phyloP scores from a whole-genome alignment of 176 grass and related monocot species.

The Oryza coarctata region DNA sequence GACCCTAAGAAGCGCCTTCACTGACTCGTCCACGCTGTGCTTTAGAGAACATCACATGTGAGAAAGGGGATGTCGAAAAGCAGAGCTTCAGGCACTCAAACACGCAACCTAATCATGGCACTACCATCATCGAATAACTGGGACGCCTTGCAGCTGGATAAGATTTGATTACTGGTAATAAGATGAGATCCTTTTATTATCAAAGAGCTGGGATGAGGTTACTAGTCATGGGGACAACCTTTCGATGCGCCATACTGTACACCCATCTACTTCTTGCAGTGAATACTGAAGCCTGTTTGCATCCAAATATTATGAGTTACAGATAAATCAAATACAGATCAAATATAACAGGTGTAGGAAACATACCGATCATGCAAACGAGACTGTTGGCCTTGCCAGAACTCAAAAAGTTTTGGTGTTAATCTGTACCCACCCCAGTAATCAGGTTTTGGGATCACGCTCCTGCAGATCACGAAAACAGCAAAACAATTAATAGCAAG shows the following conservation, averaged over 20 bases:
- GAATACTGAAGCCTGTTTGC: slow-evolving; percentile 64
- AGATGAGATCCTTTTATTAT: slow-evolving; percentile 42
- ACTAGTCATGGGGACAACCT: slow-evolving; percentile 69
- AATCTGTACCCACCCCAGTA: slow-evolving; percentile 91
- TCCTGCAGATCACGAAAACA: slow-evolving; percentile 46
- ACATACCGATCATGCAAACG: slow-evolving; percentile 88
- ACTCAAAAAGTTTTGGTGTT: slow-evolving; percentile 75
- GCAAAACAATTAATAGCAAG: background rate
- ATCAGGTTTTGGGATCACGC: slow-evolving; percentile 74
- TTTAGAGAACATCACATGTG: background rate
- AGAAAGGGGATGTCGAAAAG: background rate
- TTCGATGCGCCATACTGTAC: slow-evolving; percentile 60
- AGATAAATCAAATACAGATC: background rate
- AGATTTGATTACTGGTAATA: slow-evolving; percentile 17
- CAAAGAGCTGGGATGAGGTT: slow-evolving; percentile 33
- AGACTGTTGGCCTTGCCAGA: slow-evolving; percentile 97
- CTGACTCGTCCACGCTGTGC: background rate
- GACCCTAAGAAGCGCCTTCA: background rate
- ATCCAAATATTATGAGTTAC: background rate
- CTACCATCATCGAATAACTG: slow-evolving; percentile 13
- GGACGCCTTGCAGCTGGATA: slow-evolving; percentile 36
- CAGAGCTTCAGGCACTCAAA: slow-evolving; percentile 43
- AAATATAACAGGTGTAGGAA: background rate
- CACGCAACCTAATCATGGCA: slow-evolving; percentile 38
- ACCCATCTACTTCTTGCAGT: slow-evolving; percentile 42